Evolutionary conservation across 371 early-diverging fungal species (phyloP), one percentile per base, ranked within the genome.

Genomic region (Rhizopus arrhizus): DNA sequence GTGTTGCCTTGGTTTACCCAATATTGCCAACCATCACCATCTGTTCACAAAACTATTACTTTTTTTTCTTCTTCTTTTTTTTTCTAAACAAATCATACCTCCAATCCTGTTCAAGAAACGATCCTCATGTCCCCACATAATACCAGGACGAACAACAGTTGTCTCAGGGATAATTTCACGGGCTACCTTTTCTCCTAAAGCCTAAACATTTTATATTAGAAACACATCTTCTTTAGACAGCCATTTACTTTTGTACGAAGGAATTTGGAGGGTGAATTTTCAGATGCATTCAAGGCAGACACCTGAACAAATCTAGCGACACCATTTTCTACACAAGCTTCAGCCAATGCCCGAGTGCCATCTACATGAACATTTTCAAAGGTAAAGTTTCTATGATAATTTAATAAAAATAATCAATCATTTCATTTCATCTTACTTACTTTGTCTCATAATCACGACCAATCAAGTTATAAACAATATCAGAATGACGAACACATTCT

Each of bases 381-480:
- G 11, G 87, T 83, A 70, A 93, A 98, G 89, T 96, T 96, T 76
- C 92, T 92, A 49, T 45, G 12, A 41, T 16, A 22, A 40, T 32
- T 50, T n/a, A n/a, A n/a, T n/a, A n/a, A n/a, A n/a, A 55, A 22
- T 40, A 3, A 9, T 13, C 40, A 22, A 1, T 22, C 35, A 33
- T 43, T n/a, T 58, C 11, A 47, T 55, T 55, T 51, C 38, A 15
- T 4, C 28, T 53, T 45, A 49, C 72, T 56, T 81, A 91, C 91
- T 91, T 94, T 52, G 98, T 96, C 62, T 88, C 90, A 65, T 89
- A 94, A 73, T 93, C 91, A 68, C 92, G 88, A 36, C 96, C 97
- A 62, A 97, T 85, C 67, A 95, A 82, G 80, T 98, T 98, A 75
- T 92, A 90, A 60, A 98, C 96, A 48, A 91, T 87, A 70, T 98